These are phyloP conservation scores for Trifolium subterraneum DNA, from an alignment of 306 rosid species.

Conservation along the genomic window DNA sequence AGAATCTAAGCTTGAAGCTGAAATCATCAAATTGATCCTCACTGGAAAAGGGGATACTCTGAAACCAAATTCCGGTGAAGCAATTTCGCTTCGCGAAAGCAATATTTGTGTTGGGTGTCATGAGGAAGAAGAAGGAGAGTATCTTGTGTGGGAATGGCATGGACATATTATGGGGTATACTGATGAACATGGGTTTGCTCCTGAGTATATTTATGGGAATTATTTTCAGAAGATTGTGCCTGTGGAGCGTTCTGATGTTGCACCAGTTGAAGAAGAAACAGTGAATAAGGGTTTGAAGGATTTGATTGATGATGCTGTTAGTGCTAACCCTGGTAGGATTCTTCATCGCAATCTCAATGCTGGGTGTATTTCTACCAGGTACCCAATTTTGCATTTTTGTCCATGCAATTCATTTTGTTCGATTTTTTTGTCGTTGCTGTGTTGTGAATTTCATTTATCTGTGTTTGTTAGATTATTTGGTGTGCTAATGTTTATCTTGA, in stretches of 20 bases:
- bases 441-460: not conserved
- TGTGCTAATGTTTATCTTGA: not conserved
- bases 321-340: constrained; percentile 60
- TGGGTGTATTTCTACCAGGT: constrained; percentile 67
- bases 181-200: constrained; percentile 77
- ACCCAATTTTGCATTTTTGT: not conserved
- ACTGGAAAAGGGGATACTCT: constrained; percentile 63
- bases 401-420: not conserved
- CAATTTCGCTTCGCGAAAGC: constrained; percentile 77
- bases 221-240: constrained; percentile 76
- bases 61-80: constrained; percentile 88
- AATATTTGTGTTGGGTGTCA: constrained; percentile 84
- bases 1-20: constrained; percentile 65
- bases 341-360: constrained; percentile 83
- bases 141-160: constrained; percentile 99
- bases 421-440: not conserved
- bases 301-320: constrained; percentile 52
- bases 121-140: constrained; percentile 75
- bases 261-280: constrained; percentile 45
- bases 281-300: constrained; percentile 72
- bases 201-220: constrained; percentile 91
- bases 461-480: not conserved
- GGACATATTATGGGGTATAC: constrained; percentile 86
- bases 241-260: not conserved
- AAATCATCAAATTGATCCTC: constrained; percentile 64